Conservation (phyloP, 768 basidiomycete species). For the Xerocomellus chrysenteron region DNA sequence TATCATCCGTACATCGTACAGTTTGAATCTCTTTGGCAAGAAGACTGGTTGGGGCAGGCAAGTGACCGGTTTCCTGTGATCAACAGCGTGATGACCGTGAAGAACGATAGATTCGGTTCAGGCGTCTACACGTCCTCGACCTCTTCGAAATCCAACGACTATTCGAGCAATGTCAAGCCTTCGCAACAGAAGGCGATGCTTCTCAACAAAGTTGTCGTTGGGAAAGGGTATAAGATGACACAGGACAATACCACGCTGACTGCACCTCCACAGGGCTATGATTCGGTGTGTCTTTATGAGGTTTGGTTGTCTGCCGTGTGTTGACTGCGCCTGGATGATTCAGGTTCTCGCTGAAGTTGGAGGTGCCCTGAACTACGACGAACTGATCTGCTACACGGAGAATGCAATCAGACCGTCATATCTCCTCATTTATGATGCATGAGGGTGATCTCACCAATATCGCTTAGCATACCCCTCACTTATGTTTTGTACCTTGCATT, state of each 20-base stretch:
- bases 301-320: not conserved
- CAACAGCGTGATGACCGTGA: conserved; percentile 2
- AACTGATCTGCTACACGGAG: conserved; percentile 67
- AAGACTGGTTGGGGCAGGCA: conserved; percentile 74
- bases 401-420: conserved; percentile 73
- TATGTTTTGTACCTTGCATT: not conserved
- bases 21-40: conserved; percentile 61
- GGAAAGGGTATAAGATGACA: conserved; percentile 65
- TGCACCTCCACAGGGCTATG: conserved; percentile 59
- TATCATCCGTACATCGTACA: conserved; percentile 64
- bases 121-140: conserved; percentile 78
- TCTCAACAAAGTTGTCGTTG: conserved; percentile 73
- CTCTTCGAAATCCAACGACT: conserved; percentile 79
- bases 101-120: conserved; percentile 56
- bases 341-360: conserved; percentile 68
- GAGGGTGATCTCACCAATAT: not conserved
- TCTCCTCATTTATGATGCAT: conserved; percentile 64
- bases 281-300: conserved; percentile 49
- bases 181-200: conserved; percentile 62
- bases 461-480: too few relatives aligned
- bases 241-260: conserved; percentile 56
- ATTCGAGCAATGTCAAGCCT: conserved; percentile 56
- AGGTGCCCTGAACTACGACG: conserved; percentile 67
- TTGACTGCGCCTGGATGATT: not conserved
- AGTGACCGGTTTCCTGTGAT: conserved; percentile 6